phyloP scores from a whole-genome alignment of 202 grass and related monocot genomes.

The Panicum virgatum region DNA sequence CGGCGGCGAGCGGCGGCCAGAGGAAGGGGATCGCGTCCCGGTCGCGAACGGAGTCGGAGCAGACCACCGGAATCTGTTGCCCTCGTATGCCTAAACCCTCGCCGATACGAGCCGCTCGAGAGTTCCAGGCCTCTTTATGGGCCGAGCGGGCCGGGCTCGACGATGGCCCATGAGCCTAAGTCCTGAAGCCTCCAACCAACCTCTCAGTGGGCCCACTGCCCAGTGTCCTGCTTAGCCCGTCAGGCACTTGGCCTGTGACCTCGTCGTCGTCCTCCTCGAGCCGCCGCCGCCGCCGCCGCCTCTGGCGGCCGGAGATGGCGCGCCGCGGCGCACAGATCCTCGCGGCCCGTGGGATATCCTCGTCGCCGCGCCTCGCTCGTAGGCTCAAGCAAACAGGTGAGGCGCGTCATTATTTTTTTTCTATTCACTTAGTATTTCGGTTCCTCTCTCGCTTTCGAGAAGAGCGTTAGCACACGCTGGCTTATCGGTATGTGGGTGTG shows the following conservation, averaged over 20 bases:
- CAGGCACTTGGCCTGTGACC: neutral
- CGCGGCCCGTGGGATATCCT: slow-evolving; percentile 44
- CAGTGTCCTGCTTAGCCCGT: slow-evolving; percentile 2
- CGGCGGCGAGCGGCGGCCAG: neutral
- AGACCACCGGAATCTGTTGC: slow-evolving; percentile 19
- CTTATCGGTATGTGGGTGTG: neutral
- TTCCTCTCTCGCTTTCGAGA: neutral
- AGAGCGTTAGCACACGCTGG: neutral
- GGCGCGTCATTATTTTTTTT: neutral
- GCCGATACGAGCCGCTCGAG: neutral
- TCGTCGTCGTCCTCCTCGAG: neutral
- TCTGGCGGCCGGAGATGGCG: slow-evolving; percentile 41
- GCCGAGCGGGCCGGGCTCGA: neutral
- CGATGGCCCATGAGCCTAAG: neutral
- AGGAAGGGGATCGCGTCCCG: slow-evolving; percentile 17
- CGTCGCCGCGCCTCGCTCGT: slow-evolving; percentile 52
- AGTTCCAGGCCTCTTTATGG: slow-evolving; percentile 7
- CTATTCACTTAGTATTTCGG: neutral
- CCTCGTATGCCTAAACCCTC: slow-evolving; percentile 32
- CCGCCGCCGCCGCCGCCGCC: slow-evolving; percentile 1
- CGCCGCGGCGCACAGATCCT: slow-evolving; percentile 29
- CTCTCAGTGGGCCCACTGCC: neutral
- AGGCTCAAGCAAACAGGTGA: slow-evolving; percentile 89
- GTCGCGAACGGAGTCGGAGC: neutral
- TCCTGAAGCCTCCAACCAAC: neutral